Evolutionary conservation across 225 moss, liverwort and hornwort species (phyloP).

Genomic region (Climacium dendroides): DNA sequence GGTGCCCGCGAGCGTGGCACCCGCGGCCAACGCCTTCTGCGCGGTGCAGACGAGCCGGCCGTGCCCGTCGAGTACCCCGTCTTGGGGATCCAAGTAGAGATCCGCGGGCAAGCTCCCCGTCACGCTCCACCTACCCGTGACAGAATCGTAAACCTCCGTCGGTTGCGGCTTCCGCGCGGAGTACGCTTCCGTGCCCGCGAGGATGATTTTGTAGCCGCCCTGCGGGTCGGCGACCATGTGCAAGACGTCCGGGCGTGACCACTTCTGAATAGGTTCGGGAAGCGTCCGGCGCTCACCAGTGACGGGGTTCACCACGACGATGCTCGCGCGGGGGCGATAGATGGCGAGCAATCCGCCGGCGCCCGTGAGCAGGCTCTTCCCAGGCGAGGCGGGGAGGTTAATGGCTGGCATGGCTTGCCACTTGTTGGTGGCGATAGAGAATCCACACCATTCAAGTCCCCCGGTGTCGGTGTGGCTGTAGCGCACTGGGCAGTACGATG

Average conservation of each 20-base stretch:
- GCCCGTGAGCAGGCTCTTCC: conserved; percentile 4
- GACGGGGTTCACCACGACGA: conserved; percentile 24
- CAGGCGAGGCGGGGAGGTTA: neutral
- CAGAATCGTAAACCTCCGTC: conserved; percentile 30
- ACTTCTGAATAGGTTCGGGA: conserved; percentile 2
- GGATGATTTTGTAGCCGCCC: conserved; percentile 10
- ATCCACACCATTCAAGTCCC: conserved; percentile 12
- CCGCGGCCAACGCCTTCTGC: conserved; percentile 3
- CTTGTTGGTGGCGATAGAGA: conserved; percentile 8
- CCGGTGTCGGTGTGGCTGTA: conserved; percentile 1
- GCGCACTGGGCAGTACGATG: conserved; percentile 18
- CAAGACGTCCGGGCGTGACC: conserved; percentile 24
- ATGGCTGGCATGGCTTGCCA: conserved; percentile 37
- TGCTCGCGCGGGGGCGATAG: neutral
- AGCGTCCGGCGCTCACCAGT: conserved; percentile 6
- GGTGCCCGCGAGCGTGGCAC: neutral
- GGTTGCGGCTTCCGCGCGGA: neutral
- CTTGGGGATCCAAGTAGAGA: conserved; percentile 21
- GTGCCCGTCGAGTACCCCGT: conserved; percentile 4
- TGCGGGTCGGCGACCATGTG: conserved; percentile 5
- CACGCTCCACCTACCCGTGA: neutral
- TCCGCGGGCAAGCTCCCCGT: conserved; percentile 5
- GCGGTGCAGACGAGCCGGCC: conserved; percentile 33
- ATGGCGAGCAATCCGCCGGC: conserved; percentile 21
- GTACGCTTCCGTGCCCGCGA: conserved; percentile 30